Evolutionary conservation across 106 monocot species (phyloP).

Genomic region (Dendrobium nobile): DNA sequence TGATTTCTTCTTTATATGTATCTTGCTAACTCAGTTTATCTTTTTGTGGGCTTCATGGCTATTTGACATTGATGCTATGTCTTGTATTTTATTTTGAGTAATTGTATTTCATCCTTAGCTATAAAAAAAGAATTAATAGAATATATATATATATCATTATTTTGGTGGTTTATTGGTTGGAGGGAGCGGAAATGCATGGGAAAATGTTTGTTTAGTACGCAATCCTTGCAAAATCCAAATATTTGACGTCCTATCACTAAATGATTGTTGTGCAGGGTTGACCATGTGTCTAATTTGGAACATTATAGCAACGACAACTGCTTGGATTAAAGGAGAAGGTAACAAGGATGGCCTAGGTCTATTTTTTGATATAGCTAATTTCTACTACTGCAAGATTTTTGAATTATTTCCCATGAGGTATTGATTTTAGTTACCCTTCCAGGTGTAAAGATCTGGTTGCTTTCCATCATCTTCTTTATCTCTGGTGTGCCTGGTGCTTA

Average conservation of each 20-base stretch:
- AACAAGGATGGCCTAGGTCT: neutral
- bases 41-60: too few relatives aligned
- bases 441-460: conserved; percentile 91
- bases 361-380: neutral
- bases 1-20: too few relatives aligned
- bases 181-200: neutral
- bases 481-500: conserved; percentile 88
- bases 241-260: conserved; percentile 8
- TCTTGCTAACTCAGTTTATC: too few relatives aligned
- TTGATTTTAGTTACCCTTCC: neutral
- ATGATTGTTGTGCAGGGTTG: conserved; percentile 47
- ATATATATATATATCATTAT: neutral
- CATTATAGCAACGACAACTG: conserved; percentile 62
- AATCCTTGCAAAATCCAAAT: neutral
- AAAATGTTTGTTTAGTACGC: neutral
- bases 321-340: conserved; percentile 88
- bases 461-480: conserved; percentile 84
- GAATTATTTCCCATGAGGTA: neutral
- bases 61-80: too few relatives aligned
- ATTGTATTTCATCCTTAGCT: too few relatives aligned
- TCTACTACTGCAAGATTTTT: neutral
- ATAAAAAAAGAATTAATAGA: too few relatives aligned
- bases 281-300: conserved; percentile 78
- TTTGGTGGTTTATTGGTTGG: neutral
- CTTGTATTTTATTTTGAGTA: too few relatives aligned